phyloP scores from a whole-genome alignment of 306 rosid genomes.

The Sesbania bispinosa region DNA sequence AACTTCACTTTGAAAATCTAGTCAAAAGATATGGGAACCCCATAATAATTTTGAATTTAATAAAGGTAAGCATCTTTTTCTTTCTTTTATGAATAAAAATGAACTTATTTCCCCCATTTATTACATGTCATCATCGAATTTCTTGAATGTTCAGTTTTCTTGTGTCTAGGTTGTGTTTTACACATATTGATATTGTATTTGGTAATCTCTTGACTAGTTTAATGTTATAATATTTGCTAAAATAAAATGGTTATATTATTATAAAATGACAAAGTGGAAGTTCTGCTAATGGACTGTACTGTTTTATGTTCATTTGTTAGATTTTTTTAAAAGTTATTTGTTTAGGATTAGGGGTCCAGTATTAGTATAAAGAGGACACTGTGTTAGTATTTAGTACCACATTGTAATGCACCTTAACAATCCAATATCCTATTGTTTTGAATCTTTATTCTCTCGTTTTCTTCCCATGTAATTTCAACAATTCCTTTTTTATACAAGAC shows the following conservation, averaged over 20 bases:
- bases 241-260: background rate
- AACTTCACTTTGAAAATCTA: constrained; percentile 91
- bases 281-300: background rate
- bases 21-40: constrained; percentile 90
- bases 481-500: background rate
- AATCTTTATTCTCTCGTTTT: background rate
- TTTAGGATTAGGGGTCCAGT: background rate
- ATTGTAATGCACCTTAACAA: background rate
- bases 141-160: background rate
- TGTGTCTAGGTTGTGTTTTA: background rate
- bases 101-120: background rate
- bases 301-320: background rate
- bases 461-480: constrained; percentile 1
- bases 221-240: background rate
- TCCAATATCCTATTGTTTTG: background rate
- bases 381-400: background rate
- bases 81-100: background rate
- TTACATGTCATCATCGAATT: background rate
- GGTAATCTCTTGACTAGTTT: constrained; percentile 16
- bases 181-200: background rate
- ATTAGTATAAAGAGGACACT: background rate
- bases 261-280: background rate
- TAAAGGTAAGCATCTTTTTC: constrained; percentile 55
- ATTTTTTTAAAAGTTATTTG: background rate
- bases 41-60: constrained; percentile 86